A percentile compares a stretch with the other conserved stretches of the same genome.
These are phyloP conservation scores for Fusarium veterinarium DNA, from an alignment of 2,329 filamentous ascomycete species.

Conservation along the genomic window DNA sequence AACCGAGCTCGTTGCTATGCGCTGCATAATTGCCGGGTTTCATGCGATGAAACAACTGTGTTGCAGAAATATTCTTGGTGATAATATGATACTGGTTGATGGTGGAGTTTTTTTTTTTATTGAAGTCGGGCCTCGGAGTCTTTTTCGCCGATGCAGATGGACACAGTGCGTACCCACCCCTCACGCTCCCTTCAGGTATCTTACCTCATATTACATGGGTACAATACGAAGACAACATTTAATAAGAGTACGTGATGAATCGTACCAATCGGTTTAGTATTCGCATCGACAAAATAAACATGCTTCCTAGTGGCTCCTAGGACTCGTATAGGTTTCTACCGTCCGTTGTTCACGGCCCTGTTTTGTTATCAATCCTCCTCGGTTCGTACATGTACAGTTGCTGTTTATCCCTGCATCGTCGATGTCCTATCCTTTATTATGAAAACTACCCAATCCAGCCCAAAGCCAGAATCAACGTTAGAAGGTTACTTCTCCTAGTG, in stretches of 20 bases:
- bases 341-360: conserved; percentile 4
- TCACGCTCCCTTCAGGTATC: neutral
- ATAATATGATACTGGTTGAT: neutral
- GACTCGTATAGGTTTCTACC: conserved; percentile 23
- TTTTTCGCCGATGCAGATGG: conserved; percentile 24
- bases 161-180: conserved; percentile 1
- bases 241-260: neutral
- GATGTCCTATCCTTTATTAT: neutral
- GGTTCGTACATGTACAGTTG: conserved; percentile 19
- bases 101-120: conserved; percentile 22
- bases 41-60: neutral
- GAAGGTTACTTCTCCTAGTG: conserved; percentile 14
- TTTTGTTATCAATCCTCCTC: conserved; percentile 1
- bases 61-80: conserved; percentile 2
- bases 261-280: neutral
- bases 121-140: conserved; percentile 36
- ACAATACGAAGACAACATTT: neutral
- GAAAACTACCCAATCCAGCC: conserved; percentile 23
- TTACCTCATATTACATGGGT: neutral
- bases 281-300: conserved; percentile 16
- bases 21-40: conserved; percentile 37
- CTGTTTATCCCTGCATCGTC: neutral
- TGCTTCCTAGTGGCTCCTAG: conserved; percentile 24
- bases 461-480: neutral
- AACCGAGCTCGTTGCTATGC: conserved; percentile 35